Evolutionary conservation across 202 grass and related monocot genomes (phyloP).

Genomic region (Carex sylvatica): DNA sequence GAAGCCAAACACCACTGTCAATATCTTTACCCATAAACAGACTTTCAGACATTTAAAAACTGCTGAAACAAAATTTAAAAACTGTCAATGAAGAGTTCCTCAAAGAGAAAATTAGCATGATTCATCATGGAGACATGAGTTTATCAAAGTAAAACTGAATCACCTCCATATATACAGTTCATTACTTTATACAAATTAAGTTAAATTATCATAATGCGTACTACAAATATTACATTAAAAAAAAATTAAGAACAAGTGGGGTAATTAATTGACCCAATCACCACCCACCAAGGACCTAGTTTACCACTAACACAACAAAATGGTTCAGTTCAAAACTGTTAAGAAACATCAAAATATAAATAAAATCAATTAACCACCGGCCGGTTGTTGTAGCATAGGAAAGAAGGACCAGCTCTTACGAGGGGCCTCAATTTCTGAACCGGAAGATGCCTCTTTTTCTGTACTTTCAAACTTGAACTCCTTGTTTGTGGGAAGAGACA

Average conservation of each 20-base stretch:
- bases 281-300: conserved; percentile 9
- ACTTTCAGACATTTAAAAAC: too few relatives aligned
- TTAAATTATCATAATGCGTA: not conserved
- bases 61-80: not conserved
- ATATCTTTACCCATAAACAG: not conserved
- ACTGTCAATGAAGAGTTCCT: not conserved
- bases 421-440: conserved; percentile 44
- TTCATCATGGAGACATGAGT: not conserved
- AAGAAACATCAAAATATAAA: not conserved
- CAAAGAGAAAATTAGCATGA: conserved; percentile 6
- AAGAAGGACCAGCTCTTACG: conserved; percentile 78
- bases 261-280: conserved; percentile 13
- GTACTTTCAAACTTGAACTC: conserved; percentile 82
- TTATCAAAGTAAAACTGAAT: conserved; percentile 9
- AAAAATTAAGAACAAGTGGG: not conserved
- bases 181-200: conserved; percentile 12
- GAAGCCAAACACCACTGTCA: too few relatives aligned
- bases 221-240: not conserved
- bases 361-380: conserved; percentile 10
- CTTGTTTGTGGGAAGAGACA: conserved; percentile 63
- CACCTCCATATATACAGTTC: conserved; percentile 11
- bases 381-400: conserved; percentile 53
- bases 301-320: conserved; percentile 24
- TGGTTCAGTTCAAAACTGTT: conserved; percentile 15
- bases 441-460: conserved; percentile 44